Percentiles rank a stretch among this genome's conserved stretches.
phyloP scores from a whole-genome alignment of 371 early-diverging fungal genomes.

The Mucor mucedo region DNA sequence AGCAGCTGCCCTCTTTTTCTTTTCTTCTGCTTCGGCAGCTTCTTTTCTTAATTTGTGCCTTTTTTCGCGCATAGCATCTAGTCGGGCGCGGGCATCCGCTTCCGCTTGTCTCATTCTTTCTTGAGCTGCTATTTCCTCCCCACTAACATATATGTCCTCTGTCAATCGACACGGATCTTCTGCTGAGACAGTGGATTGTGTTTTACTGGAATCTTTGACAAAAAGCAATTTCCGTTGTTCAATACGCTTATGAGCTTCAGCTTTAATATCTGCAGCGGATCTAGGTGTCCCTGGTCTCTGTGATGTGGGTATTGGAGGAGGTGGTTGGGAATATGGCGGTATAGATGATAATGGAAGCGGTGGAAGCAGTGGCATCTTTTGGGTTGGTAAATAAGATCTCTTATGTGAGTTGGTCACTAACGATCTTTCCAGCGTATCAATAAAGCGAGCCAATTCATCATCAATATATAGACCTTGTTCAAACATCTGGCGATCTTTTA shows the following conservation, averaged over 20 bases:
- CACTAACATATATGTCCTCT: conserved; percentile 13
- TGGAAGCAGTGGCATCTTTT: conserved; percentile 6
- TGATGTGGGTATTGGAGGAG: conserved; percentile 49
- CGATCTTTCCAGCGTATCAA: conserved; percentile 31
- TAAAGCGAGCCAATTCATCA: conserved; percentile 42
- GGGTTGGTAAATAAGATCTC: neutral
- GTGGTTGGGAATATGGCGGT: conserved; percentile 1
- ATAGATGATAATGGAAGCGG: conserved; percentile 11
- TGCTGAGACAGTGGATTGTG: too few relatives aligned
- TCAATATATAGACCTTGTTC: conserved; percentile 48
- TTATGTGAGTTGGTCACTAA: neutral
- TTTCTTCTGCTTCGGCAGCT: conserved; percentile 35
- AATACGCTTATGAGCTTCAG: conserved; percentile 49
- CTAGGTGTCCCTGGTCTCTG: conserved; percentile 48
- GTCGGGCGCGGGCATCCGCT: conserved; percentile 36
- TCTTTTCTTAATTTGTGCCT: conserved; percentile 29
- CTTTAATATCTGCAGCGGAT: conserved; percentile 50
- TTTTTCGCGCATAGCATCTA: conserved; percentile 38
- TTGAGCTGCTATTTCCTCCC: conserved; percentile 46
- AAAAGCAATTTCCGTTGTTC: conserved; percentile 37
- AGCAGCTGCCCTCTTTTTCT: conserved; percentile 22
- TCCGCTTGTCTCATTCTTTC: conserved; percentile 49
- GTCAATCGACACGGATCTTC: neutral
- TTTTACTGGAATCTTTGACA: conserved; percentile 15
- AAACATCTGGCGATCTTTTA: conserved; percentile 50